phyloP scores from a whole-genome alignment of 1,284 basidiomycete genomes.

The Meira nashicola region DNA sequence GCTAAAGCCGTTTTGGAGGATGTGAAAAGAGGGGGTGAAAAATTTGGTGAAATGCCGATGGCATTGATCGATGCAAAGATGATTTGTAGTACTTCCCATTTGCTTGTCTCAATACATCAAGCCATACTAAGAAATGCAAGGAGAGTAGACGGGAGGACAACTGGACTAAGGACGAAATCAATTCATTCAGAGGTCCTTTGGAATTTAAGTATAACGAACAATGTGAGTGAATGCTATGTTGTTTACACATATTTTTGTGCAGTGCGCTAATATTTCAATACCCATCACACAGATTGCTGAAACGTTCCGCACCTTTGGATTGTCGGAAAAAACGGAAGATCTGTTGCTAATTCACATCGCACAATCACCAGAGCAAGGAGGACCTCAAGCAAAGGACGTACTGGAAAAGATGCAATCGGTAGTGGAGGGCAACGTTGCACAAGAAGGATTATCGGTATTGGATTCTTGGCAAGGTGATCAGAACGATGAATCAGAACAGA shows the following conservation, averaged over 20 bases:
- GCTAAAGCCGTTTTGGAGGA: neutral
- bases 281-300: conserved; percentile 1
- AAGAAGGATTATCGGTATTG: neutral
- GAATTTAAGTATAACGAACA: conserved; percentile 19
- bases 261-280: neutral
- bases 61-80: conserved; percentile 4
- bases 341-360: conserved; percentile 4
- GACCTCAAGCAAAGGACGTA: neutral
- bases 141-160: neutral
- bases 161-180: conserved; percentile 18
- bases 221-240: conserved; percentile 12
- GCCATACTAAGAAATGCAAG: neutral
- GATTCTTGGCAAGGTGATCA: neutral
- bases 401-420: neutral
- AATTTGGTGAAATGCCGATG: neutral
- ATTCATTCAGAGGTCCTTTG: conserved; percentile 25
- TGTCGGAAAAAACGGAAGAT: conserved; percentile 1
- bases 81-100: neutral
- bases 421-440: neutral
- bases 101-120: conserved; percentile 4
- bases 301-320: conserved; percentile 8
- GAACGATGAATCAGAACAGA: neutral
- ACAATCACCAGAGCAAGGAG: neutral
- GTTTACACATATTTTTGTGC: neutral
- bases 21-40: neutral